phyloP scores from a whole-genome alignment of 192 early-diverging fungal species.

The Coemansia sp. region DNA sequence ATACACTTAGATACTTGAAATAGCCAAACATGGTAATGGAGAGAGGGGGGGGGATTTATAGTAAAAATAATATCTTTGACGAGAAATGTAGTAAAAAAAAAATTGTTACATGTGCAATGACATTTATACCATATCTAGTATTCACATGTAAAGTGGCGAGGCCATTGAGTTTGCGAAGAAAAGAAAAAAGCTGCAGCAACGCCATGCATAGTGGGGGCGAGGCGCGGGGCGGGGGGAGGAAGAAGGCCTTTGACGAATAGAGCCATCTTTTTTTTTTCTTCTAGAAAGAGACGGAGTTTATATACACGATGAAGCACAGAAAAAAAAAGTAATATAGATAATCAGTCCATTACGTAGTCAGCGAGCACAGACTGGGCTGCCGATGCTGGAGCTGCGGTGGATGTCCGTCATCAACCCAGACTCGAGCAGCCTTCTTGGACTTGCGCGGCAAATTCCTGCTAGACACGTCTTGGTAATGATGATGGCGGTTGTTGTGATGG shows the following conservation, averaged over 20 bases:
- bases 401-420: constrained; percentile 1
- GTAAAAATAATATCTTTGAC: background rate
- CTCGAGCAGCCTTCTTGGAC: background rate
- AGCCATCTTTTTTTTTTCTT: too few relatives aligned
- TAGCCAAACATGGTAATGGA: constrained; percentile 1
- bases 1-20: background rate
- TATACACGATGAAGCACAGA: background rate
- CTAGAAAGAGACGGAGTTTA: too few relatives aligned
- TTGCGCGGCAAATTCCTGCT: background rate
- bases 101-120: background rate
- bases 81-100: background rate
- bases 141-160: too few relatives aligned
- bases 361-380: constrained; percentile 12
- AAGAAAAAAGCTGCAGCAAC: constrained; percentile 1
- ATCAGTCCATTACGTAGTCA: background rate
- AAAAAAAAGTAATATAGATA: background rate
- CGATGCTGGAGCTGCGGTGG: constrained; percentile 4
- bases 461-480: too few relatives aligned
- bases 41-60: too few relatives aligned
- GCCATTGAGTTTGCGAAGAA: background rate
- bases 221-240: too few relatives aligned
- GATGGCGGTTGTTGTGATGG: background rate
- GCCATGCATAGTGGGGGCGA: constrained; percentile 1
- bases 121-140: too few relatives aligned
- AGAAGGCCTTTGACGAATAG: background rate